Percentiles rank a stretch among this genome's conserved stretches.
Conservation (phyloP, 176 grass and related monocot genomes). For the Ensete glaucum region DNA sequence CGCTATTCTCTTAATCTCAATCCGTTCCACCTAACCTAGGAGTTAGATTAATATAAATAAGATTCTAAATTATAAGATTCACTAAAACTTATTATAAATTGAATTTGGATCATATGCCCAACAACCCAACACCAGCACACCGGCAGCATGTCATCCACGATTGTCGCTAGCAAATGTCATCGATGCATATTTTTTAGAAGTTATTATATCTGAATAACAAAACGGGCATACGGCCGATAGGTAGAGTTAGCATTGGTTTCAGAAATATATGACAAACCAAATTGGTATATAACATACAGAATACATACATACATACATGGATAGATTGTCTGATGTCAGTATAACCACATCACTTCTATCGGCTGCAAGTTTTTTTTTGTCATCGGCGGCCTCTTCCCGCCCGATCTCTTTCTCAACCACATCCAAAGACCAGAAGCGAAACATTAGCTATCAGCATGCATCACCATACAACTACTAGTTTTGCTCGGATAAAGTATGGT, state of each 20-base stretch:
- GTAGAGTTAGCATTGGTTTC: too few species aligned
- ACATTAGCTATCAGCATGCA: background rate
- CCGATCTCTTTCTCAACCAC: conserved; percentile 76
- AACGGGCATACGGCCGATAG: too few species aligned
- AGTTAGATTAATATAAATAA: too few species aligned
- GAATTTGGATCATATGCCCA: too few species aligned
- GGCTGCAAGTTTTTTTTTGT: conserved; percentile 66
- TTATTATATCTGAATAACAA: background rate
- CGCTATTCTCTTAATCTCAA: too few species aligned
- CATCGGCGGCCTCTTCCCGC: conserved; percentile 80
- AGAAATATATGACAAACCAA: too few species aligned
- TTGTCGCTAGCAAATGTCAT: conserved; percentile 37
- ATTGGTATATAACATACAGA: background rate
- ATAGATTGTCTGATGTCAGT: conserved; percentile 90
- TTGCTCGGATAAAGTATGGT: too few species aligned
- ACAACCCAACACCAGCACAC: conserved; percentile 62
- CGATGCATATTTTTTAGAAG: background rate
- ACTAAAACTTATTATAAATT: too few species aligned
- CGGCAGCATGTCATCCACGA: conserved; percentile 95
- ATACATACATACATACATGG: conserved; percentile 62
- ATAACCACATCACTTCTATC: conserved; percentile 97
- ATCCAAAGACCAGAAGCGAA: conserved; percentile 65
- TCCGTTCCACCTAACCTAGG: too few species aligned
- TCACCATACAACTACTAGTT: too few species aligned
- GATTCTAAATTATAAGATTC: too few species aligned